phyloP scores from a whole-genome alignment of 1,284 basidiomycete species.

The Naganishia albida region DNA sequence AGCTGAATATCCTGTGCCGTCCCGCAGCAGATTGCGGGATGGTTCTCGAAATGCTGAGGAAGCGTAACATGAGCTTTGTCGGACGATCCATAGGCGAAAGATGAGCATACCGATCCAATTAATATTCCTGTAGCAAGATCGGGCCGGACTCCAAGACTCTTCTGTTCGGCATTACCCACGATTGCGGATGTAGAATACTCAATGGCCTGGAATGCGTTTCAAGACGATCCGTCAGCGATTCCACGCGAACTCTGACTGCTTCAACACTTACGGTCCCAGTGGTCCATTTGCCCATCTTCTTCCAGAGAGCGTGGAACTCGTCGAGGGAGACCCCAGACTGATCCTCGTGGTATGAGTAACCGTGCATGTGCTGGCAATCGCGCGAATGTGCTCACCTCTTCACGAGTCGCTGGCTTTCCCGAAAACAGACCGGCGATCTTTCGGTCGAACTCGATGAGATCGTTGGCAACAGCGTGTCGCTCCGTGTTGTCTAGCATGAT shows the following conservation, averaged over 20 bases:
- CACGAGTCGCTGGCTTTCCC: slow-evolving; percentile 66
- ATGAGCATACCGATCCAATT: slow-evolving; percentile 17
- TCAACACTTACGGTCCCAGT: slow-evolving; percentile 56
- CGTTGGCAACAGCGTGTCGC: slow-evolving; percentile 53
- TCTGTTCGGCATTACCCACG: slow-evolving; percentile 7
- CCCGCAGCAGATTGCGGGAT: slow-evolving; percentile 62
- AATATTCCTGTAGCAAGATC: slow-evolving; percentile 23
- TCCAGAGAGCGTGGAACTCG: slow-evolving; percentile 56
- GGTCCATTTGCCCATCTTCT: slow-evolving; percentile 36
- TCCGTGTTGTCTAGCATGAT: slow-evolving; percentile 29
- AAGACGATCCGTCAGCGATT: background rate
- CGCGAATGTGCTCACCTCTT: slow-evolving; percentile 36
- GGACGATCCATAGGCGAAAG: background rate
- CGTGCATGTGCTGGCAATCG: too few relatives aligned
- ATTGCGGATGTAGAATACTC: slow-evolving; percentile 18
- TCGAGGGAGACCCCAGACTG: slow-evolving; percentile 67
- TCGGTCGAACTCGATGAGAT: slow-evolving; percentile 78
- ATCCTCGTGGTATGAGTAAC: slow-evolving; percentile 41
- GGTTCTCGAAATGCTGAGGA: slow-evolving; percentile 54
- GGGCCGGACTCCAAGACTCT: slow-evolving; percentile 5
- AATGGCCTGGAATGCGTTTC: background rate
- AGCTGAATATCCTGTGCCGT: slow-evolving; percentile 66
- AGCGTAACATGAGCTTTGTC: background rate
- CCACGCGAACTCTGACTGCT: slow-evolving; percentile 30
- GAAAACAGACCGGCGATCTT: slow-evolving; percentile 73